Evolutionary conservation across 768 basidiomycete genomes (phyloP), one percentile per base, ranked within the genome.

Genomic region (Leccinum variicolor): DNA sequence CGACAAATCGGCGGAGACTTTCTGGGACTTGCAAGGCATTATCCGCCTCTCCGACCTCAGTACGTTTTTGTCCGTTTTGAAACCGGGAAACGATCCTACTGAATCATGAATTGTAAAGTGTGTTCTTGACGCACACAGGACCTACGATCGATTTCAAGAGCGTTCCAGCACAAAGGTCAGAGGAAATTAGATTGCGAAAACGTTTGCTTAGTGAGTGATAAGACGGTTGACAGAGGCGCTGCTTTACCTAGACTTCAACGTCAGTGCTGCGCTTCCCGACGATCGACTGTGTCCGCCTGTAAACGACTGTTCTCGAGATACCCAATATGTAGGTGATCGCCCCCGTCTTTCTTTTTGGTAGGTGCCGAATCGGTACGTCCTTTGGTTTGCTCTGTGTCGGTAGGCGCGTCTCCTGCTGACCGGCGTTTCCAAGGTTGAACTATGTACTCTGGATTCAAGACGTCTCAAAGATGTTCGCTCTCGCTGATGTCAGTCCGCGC

Each of bases 231-330:
- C 95, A 2, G 79, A 87, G 64, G 90, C 90, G 0, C 77, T 98
- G 23, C 78, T 96, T 29, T 74, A 79, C 60, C 79, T 85, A 28
- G 92, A 95, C 73, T 96, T 94, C 66, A 72, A 76, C 1, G 65
- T 96, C 33, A 74, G 74, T 31, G 63, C 95, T 0, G 63, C 74
- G 3, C 72, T 97, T 13, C 89, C 47, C 2, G 68, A 76, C 3
- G 81, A 92, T 71, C 76, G 94, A 54, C 74, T 97, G 6, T 96
- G 94, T 71, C 95, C 95, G 31, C 90, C 94, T 0, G 94, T 96
- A 66, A 57, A 84, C 70, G 11, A 25, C 29, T 25, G 9, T 61
- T 28, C n/a, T 52, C 31, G 8, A 46, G 10, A 4, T 43, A 19
- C 15, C 21, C 23, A 3, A 7, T 19, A 41, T 6, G 21, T 6